Evolutionary conservation across 106 monocot species (phyloP).

Genomic region (Vanilla planifolia): DNA sequence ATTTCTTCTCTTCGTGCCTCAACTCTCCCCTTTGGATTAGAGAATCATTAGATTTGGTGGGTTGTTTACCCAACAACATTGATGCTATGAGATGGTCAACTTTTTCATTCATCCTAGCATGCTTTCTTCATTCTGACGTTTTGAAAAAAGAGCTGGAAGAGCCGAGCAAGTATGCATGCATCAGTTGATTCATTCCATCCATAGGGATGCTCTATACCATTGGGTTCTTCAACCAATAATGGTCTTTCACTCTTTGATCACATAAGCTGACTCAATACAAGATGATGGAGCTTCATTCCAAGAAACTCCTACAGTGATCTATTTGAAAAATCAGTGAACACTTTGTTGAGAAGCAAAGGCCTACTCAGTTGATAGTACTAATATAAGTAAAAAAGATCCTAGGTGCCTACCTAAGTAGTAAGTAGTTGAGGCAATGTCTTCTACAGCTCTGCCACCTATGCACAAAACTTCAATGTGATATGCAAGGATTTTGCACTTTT

Average conservation of each 20-base stretch:
- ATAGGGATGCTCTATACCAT: background rate
- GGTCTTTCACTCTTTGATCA: background rate
- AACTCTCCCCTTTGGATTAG: background rate
- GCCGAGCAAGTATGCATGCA: background rate
- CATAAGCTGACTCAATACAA: conserved; percentile 4
- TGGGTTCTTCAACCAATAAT: background rate
- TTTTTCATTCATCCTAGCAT: background rate
- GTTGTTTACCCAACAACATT: conserved; percentile 5
- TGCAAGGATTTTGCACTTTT: background rate
- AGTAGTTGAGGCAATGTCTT: background rate
- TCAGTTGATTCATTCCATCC: too few relatives aligned
- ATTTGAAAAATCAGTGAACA: background rate
- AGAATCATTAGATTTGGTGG: background rate
- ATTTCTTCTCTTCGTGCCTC: background rate
- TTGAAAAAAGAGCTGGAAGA: too few relatives aligned
- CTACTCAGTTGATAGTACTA: background rate
- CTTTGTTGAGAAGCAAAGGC: background rate
- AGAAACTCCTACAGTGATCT: background rate
- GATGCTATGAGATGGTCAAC: background rate
- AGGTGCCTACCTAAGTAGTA: background rate
- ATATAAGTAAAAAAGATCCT: conserved; percentile 1
- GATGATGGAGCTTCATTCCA: background rate
- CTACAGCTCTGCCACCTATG: conserved; percentile 5
- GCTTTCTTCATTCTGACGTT: background rate
- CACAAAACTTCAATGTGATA: background rate